Conservation (phyloP, 805 yeast genomes). For the Candida koratica region DNA sequence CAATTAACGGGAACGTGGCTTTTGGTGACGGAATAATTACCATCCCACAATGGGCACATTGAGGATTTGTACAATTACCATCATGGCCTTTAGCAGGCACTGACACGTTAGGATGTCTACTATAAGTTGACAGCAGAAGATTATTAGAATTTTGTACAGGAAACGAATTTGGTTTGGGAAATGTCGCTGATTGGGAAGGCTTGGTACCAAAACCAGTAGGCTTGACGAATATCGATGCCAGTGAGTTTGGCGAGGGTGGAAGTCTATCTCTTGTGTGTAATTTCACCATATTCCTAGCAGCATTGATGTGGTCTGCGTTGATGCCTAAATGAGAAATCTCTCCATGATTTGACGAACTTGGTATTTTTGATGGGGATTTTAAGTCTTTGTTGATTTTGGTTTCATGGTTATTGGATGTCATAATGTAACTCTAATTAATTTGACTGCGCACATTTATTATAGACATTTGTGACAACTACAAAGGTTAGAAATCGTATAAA, state of each 20-base stretch:
- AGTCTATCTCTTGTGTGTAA: conserved; percentile 45
- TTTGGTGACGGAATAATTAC: conserved; percentile 77
- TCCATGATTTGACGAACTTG: neutral
- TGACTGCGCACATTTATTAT: no score
- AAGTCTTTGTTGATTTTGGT: neutral
- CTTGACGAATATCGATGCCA: neutral
- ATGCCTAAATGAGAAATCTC: conserved; percentile 29
- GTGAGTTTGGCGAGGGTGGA: conserved; percentile 8
- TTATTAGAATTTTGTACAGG: neutral
- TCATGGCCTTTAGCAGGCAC: conserved; percentile 44
- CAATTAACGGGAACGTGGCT: conserved; percentile 58
- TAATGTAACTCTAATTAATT: no score
- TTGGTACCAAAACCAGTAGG: neutral
- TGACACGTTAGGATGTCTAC: conserved; percentile 10
- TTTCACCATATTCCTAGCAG: conserved; percentile 62
- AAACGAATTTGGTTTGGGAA: neutral
- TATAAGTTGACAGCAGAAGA: no score
- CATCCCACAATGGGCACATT: conserved; percentile 62
- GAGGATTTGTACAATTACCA: conserved; percentile 38
- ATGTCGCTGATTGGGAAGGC: neutral
- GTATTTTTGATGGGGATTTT: neutral
- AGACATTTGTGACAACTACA: no score
- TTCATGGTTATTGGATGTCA: no score
- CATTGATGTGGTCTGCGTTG: conserved; percentile 50
- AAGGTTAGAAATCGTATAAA: no score